Evolutionary conservation across 2,329 filamentous ascomycete genomes (phyloP).

Genomic region (Immersiporthe knoxdaviesiana): DNA sequence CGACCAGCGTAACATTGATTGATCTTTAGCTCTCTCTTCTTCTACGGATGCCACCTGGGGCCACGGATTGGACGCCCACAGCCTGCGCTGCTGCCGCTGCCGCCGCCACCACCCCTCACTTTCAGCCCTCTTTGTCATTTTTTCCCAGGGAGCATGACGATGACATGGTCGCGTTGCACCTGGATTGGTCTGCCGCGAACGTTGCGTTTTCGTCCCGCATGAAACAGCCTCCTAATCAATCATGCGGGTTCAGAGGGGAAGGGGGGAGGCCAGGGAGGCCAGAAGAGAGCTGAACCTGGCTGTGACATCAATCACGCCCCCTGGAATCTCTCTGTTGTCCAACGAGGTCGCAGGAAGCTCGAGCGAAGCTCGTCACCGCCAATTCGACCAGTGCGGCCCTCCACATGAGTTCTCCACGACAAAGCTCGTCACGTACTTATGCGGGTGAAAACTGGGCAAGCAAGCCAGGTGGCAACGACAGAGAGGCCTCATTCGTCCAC

Average conservation of each 20-base stretch:
- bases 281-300: not conserved
- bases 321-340: not conserved
- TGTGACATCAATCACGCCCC: conserved; percentile 19
- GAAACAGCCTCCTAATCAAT: conserved; percentile 6
- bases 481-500: conserved; percentile 22
- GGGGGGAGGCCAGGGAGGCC: not conserved
- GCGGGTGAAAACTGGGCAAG: conserved; percentile 8
- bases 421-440: conserved; percentile 20
- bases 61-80: not conserved
- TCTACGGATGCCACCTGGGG: conserved; percentile 1
- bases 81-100: not conserved
- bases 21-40: conserved; percentile 2
- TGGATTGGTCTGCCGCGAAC: conserved; percentile 13
- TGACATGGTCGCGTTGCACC: conserved; percentile 2
- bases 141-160: not conserved
- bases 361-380: conserved; percentile 20
- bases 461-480: conserved; percentile 6
- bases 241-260: not conserved
- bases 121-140: not conserved
- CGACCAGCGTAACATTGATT: not conserved
- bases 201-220: conserved; percentile 2
- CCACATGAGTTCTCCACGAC: conserved; percentile 15
- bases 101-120: not conserved
- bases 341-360: conserved; percentile 4
- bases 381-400: not conserved